A percentile compares a stretch with the other conserved stretches of the same genome.
Conservation (phyloP, 2,329 filamentous ascomycete species). For the Fusarium sp. region DNA sequence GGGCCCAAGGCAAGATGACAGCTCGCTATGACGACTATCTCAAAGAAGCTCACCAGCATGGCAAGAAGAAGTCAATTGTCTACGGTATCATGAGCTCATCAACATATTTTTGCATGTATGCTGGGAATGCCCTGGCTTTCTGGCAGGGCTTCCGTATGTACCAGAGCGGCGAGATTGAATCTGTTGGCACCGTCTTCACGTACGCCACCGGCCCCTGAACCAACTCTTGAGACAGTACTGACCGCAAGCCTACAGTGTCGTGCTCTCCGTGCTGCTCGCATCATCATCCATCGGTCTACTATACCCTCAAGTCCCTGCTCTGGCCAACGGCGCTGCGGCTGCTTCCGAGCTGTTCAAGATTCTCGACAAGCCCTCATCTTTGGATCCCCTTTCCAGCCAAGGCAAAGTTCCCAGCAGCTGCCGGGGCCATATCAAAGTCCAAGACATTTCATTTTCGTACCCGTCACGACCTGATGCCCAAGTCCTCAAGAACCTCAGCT, state of each 20-base stretch:
- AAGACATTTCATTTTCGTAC: conserved; percentile 71
- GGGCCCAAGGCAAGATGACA: conserved; percentile 51
- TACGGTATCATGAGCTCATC: conserved; percentile 49
- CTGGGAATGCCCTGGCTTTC: conserved; percentile 53
- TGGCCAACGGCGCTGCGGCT: conserved; percentile 27
- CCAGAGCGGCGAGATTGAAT: conserved; percentile 47
- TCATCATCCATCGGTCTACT: conserved; percentile 16
- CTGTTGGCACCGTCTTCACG: conserved; percentile 52
- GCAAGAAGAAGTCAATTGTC: conserved; percentile 50
- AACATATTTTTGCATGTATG: conserved; percentile 52
- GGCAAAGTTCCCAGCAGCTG: conserved; percentile 3
- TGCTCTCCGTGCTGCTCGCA: conserved; percentile 29
- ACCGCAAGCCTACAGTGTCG: not conserved
- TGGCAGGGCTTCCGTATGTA: conserved; percentile 55
- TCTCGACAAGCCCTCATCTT: conserved; percentile 22
- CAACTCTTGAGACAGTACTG: not conserved
- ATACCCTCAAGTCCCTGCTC: conserved; percentile 24
- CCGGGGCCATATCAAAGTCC: conserved; percentile 58
- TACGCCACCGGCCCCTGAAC: conserved; percentile 16
- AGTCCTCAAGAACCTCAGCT: conserved; percentile 63
- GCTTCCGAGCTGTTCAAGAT: conserved; percentile 27
- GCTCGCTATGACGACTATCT: conserved; percentile 50
- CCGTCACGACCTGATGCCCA: conserved; percentile 66
- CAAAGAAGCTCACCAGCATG: conserved; percentile 46
- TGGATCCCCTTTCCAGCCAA: conserved; percentile 18